These are phyloP conservation scores for Sporothrix mexicana DNA, from an alignment of 2,329 filamentous ascomycete genomes.

Conservation along the genomic window DNA sequence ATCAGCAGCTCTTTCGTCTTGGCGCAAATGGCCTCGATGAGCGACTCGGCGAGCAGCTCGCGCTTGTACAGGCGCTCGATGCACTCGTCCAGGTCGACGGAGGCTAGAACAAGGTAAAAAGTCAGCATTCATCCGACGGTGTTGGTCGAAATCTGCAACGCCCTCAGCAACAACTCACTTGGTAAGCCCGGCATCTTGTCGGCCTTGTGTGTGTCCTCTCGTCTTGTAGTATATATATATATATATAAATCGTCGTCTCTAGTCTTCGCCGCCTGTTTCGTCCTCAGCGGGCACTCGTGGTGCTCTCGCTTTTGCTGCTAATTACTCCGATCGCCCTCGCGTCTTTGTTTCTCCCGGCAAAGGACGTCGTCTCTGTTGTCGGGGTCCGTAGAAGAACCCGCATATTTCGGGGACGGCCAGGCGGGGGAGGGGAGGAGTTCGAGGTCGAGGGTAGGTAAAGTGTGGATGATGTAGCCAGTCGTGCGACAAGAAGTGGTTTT, in stretches of 20 bases:
- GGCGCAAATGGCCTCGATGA: conserved; percentile 98
- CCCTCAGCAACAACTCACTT: conserved; percentile 38
- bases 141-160: too few species aligned
- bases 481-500: not conserved
- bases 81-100: conserved; percentile 98
- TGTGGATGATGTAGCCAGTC: not conserved
- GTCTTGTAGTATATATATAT: not conserved
- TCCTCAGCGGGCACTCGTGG: not conserved
- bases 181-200: conserved; percentile 46
- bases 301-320: not conserved
- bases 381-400: conserved; percentile 41
- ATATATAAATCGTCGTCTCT: not conserved
- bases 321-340: conserved; percentile 29
- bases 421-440: not conserved
- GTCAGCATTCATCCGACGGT: not conserved
- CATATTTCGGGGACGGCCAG: conserved; percentile 37
- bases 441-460: not conserved
- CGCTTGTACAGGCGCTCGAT: conserved; percentile 97
- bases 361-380: conserved; percentile 41
- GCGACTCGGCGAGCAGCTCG: conserved; percentile 91
- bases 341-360: conserved; percentile 39
- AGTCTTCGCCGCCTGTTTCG: not conserved
- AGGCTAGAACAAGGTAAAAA: conserved; percentile 45
- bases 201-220: not conserved
- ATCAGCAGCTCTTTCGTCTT: conserved; percentile 99